Conservation (phyloP, 176 grass and related monocot genomes). For the Aegilops bicornis region DNA sequence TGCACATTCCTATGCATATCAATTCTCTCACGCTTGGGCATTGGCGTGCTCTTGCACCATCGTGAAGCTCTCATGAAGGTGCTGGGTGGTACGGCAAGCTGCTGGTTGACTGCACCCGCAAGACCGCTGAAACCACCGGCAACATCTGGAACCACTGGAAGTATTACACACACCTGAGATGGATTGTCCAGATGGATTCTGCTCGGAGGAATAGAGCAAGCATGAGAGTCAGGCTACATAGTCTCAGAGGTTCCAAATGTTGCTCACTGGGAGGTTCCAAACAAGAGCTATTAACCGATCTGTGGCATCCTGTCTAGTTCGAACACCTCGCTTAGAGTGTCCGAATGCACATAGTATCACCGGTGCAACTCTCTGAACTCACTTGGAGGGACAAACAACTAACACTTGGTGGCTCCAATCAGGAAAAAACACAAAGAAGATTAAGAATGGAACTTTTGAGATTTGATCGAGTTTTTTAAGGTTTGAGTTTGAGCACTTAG, state of each 20-base stretch:
- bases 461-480: too few species aligned
- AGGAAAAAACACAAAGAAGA: background rate
- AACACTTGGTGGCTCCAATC: background rate
- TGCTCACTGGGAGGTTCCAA: too few species aligned
- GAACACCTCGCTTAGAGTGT: too few species aligned
- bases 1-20: too few species aligned
- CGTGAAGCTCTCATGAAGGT: slow-evolving; percentile 41
- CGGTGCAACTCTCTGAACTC: background rate
- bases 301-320: too few species aligned
- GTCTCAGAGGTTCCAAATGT: too few species aligned
- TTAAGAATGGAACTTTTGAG: too few species aligned
- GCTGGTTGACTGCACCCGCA: slow-evolving; percentile 56
- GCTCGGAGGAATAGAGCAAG: too few species aligned
- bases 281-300: too few species aligned
- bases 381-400: background rate
- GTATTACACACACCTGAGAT: background rate
- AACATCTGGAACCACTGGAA: slow-evolving; percentile 77
- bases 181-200: too few species aligned
- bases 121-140: slow-evolving; percentile 55
- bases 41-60: background rate
- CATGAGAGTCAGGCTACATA: too few species aligned
- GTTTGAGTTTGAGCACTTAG: background rate
- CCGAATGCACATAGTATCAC: background rate
- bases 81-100: slow-evolving; percentile 58
- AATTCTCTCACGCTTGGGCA: too few species aligned